Base-by-base conservation (phyloP, 2,329 filamentous ascomycete species). In the Scolecobasidium constrictum region DNA sequence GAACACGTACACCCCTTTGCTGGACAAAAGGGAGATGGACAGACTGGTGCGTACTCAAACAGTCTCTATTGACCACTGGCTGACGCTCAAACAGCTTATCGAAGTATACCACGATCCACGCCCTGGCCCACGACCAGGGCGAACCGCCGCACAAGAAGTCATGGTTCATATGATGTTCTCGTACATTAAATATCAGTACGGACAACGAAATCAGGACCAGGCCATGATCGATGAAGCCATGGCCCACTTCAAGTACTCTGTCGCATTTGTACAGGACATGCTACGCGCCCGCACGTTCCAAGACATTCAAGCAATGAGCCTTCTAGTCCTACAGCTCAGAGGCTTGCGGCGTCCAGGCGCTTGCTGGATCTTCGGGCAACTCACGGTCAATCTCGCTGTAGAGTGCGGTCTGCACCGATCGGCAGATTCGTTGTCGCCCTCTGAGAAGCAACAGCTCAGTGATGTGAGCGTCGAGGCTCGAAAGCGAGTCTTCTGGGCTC, bases 111-210 rank as follows among this genome's bases (percentile, higher is more conserved):
- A 86, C 52, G 80, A 87, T 42, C 68, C 73, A 13, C 65, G 57
- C 43, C 84, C 81, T 55, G 66, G 71, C 38, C 73, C 83, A 15
- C 57, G 43, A 84, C 81, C 56, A 66, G 71, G 40, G 73, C 83
- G 28, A 1, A 72, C 74, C 0, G 59, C 73, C 0, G 71, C 82
- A 2, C 79, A 92, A 55, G 69, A 71, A 2, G 81, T 85, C 33
- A 76, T 77, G 45, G 71, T 87, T 1, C 82, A 90, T 58, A 85
- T 88, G 77, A 73, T 92, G 34, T 79, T 92, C 46, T 81, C 83
- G 9, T 79, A 78, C 39, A 82, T 90, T 51, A 79, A 80, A 55
- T 86, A 83, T 50, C 84, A 93, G 52, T 83, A 79, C 46, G 80
- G 81, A n/a, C 68, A 78, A 4, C 72, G 84, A 16, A 87, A 86